Conservation (phyloP, 768 basidiomycete species). For the Phlebiopsis gigantea region DNA sequence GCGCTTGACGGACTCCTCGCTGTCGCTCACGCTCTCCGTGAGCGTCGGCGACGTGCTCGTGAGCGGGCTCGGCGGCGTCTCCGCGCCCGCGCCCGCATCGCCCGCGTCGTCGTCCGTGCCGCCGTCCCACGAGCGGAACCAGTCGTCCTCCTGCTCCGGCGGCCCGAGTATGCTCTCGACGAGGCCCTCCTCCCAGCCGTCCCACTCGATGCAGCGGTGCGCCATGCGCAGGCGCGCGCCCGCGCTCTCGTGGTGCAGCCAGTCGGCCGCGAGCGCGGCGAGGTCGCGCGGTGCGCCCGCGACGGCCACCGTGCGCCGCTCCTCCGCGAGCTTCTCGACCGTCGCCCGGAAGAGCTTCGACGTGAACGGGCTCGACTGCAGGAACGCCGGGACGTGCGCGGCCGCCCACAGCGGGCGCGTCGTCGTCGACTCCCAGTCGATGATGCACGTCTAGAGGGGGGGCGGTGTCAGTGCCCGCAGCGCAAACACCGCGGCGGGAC, state of each 20-base stretch:
- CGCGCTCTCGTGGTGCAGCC: slow-evolving; percentile 67
- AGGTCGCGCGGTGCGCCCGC: slow-evolving; percentile 26
- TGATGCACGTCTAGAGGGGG: slow-evolving; percentile 64
- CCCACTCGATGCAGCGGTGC: slow-evolving; percentile 83
- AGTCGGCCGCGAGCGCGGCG: slow-evolving; percentile 53
- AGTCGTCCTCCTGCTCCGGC: slow-evolving; percentile 66
- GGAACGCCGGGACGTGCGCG: slow-evolving; percentile 76
- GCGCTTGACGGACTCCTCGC: slow-evolving; percentile 2
- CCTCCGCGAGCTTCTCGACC: slow-evolving; percentile 42
- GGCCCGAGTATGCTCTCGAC: slow-evolving; percentile 70
- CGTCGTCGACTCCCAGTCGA: slow-evolving; percentile 91
- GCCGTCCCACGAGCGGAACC: slow-evolving; percentile 46
- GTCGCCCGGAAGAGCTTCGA: slow-evolving; percentile 65
- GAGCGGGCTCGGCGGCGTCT: slow-evolving; percentile 9
- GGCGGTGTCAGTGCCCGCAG: slow-evolving; percentile 13
- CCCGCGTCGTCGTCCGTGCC: slow-evolving; percentile 14
- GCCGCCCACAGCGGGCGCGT: slow-evolving; percentile 82
- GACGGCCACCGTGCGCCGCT: slow-evolving; percentile 17
- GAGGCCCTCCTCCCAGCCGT: slow-evolving; percentile 87
- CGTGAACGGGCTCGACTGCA: slow-evolving; percentile 73
- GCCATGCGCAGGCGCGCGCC: slow-evolving; percentile 68
- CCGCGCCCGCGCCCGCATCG: background rate
- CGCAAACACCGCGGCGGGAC: slow-evolving; percentile 29
- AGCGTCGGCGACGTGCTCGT: slow-evolving; percentile 14
- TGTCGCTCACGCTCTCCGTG: slow-evolving; percentile 15